A percentile compares a stretch with the other conserved stretches of the same genome.
Evolutionary conservation across 108 stramenopile genomes (phyloP).

Genomic region (Cyclotella baltica): DNA sequence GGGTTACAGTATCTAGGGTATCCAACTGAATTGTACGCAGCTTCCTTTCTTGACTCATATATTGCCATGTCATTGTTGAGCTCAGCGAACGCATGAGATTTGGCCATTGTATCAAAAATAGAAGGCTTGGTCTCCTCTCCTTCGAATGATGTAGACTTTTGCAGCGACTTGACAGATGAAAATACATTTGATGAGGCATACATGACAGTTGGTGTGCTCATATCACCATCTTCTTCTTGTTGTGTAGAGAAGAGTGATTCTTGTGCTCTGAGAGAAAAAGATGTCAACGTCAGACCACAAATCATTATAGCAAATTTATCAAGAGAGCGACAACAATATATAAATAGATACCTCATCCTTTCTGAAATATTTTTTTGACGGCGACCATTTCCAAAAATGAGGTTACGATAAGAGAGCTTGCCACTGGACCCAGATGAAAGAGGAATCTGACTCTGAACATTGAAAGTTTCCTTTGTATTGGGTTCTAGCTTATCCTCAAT

Average conservation of each 20-base stretch:
- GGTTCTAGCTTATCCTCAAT: constrained; percentile 82
- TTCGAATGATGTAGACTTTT: constrained; percentile 52
- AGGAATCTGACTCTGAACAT: constrained; percentile 51
- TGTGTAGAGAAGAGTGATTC: constrained; percentile 76
- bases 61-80: constrained; percentile 42
- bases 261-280: constrained; percentile 54
- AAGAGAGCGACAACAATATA: too few species aligned
- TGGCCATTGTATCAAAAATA: constrained; percentile 70
- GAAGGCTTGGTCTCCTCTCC: constrained; percentile 58
- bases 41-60: constrained; percentile 23
- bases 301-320: neutral
- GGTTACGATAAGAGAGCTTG: constrained; percentile 82
- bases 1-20: constrained; percentile 24
- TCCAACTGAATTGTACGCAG: constrained; percentile 24
- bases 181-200: constrained; percentile 84
- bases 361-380: constrained; percentile 77
- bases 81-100: constrained; percentile 73
- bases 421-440: constrained; percentile 28
- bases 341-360: constrained; percentile 37
- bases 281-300: neutral
- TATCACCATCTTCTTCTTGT: constrained; percentile 58
- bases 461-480: constrained; percentile 51
- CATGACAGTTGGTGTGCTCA: constrained; percentile 63
- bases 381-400: constrained; percentile 82
- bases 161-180: constrained; percentile 56